Conservation (phyloP, 2,329 filamentous ascomycete species). For the Penicillium sp. region DNA sequence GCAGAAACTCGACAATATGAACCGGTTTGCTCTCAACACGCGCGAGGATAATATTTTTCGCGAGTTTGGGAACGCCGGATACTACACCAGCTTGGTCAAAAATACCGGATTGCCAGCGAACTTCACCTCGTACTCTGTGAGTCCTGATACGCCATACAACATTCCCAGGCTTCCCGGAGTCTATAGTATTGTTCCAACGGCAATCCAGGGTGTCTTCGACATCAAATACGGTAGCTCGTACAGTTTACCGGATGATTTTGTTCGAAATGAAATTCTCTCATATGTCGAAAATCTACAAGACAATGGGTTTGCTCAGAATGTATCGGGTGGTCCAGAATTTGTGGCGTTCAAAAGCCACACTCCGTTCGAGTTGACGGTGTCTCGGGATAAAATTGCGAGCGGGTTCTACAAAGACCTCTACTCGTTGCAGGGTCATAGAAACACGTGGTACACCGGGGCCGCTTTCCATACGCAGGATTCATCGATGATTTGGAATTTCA, state of each 20-base stretch:
- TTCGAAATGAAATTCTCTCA: slow-evolving; percentile 29
- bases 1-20: slow-evolving; percentile 37
- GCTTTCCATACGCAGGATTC: slow-evolving; percentile 17
- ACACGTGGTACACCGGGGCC: slow-evolving; percentile 49
- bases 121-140: slow-evolving; percentile 4
- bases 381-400: slow-evolving; percentile 32
- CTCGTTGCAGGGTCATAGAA: slow-evolving; percentile 44
- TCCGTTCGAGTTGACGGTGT: slow-evolving; percentile 38
- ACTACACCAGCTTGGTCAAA: slow-evolving; percentile 41
- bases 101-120: slow-evolving; percentile 38
- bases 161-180: slow-evolving; percentile 22
- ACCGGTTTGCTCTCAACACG: slow-evolving; percentile 35
- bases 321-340: slow-evolving; percentile 28
- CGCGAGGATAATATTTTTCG: slow-evolving; percentile 39
- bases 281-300: slow-evolving; percentile 14
- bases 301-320: slow-evolving; percentile 12
- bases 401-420: slow-evolving; percentile 46
- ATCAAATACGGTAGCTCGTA: slow-evolving; percentile 20
- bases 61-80: slow-evolving; percentile 39
- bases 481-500: slow-evolving; percentile 16
- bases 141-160: slow-evolving; percentile 12
- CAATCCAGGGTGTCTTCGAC: slow-evolving; percentile 15
- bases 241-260: slow-evolving; percentile 20
- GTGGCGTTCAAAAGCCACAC: slow-evolving; percentile 38
- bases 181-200: slow-evolving; percentile 25